A percentile compares a stretch with the other conserved stretches of the same genome.
These are phyloP conservation scores for Sugiyamaella valdiviana DNA, from an alignment of 805 yeast genomes.

Conservation along the genomic window DNA sequence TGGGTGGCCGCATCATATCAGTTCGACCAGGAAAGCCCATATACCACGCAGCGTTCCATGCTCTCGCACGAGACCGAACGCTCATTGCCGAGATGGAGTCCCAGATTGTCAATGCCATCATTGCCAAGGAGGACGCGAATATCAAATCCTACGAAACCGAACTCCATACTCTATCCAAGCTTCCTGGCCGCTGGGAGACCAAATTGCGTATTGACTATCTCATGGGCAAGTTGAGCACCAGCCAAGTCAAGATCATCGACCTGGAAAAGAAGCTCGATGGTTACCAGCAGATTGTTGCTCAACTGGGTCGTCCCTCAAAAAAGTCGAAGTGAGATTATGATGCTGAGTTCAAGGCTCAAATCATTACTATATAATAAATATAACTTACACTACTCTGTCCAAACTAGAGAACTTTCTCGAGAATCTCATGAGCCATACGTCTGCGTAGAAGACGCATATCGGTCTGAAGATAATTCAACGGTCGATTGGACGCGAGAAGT, in stretches of 20 bases:
- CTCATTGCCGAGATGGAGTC: constrained; percentile 59
- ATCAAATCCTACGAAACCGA: constrained; percentile 68
- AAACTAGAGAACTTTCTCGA: not conserved
- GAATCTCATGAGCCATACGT: constrained; percentile 59
- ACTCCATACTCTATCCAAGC: constrained; percentile 48
- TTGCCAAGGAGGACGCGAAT: constrained; percentile 54
- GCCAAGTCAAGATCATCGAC: constrained; percentile 46
- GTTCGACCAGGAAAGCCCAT: constrained; percentile 81
- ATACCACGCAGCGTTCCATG: constrained; percentile 69
- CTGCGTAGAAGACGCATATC: constrained; percentile 67
- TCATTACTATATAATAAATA: not conserved
- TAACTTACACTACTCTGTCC: not conserved
- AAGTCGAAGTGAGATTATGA: not conserved
- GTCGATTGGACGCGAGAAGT: constrained; percentile 46
- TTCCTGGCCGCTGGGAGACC: constrained; percentile 47
- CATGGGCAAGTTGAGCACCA: constrained; percentile 55
- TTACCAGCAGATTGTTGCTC: constrained; percentile 20
- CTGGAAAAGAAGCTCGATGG: constrained; percentile 37
- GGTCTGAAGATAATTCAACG: constrained; percentile 50
- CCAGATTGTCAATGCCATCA: constrained; percentile 47
- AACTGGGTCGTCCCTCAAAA: not conserved
- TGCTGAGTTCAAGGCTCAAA: not conserved
- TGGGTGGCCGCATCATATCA: constrained; percentile 63
- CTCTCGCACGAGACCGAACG: constrained; percentile 51
- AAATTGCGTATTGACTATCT: constrained; percentile 60